Evolutionary conservation across 2,329 filamentous ascomycete species (phyloP).

Genomic region (Pseudonectria buxi): DNA sequence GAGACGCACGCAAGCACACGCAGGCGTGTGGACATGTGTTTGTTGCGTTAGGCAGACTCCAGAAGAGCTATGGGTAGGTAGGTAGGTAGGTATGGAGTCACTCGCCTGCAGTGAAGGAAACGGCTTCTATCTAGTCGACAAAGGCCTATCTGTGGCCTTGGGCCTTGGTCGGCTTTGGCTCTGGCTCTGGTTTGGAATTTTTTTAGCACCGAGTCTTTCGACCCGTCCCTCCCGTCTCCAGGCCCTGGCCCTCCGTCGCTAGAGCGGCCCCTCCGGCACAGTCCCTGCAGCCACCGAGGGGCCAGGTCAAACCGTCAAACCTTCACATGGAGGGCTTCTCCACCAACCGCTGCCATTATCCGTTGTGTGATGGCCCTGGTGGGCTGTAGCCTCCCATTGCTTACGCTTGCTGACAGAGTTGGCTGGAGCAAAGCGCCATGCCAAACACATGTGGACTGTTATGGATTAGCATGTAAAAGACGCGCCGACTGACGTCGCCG

Average conservation of each 20-base stretch:
- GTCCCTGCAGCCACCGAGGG: background rate
- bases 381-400: background rate
- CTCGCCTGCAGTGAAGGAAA: no score
- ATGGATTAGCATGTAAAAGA: constrained; percentile 11
- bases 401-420: no score
- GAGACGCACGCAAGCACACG: no score
- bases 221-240: background rate
- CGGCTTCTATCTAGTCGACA: no score
- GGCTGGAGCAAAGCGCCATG: constrained; percentile 8
- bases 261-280: background rate
- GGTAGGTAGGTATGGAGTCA: no score
- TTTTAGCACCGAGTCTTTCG: background rate
- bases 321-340: background rate
- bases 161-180: no score
- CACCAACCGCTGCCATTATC: background rate
- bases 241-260: background rate
- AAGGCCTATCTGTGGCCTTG: no score
- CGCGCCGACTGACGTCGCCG: constrained; percentile 18
- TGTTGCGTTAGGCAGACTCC: no score
- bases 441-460: constrained; percentile 2
- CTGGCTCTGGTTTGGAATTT: no score
- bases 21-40: no score
- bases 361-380: background rate
- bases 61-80: no score
- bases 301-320: background rate